A percentile compares a stretch with the other conserved stretches of the same genome.
These are phyloP conservation scores for Ochetophila trinervis DNA, from an alignment of 306 rosid genomes.

Conservation along the genomic window DNA sequence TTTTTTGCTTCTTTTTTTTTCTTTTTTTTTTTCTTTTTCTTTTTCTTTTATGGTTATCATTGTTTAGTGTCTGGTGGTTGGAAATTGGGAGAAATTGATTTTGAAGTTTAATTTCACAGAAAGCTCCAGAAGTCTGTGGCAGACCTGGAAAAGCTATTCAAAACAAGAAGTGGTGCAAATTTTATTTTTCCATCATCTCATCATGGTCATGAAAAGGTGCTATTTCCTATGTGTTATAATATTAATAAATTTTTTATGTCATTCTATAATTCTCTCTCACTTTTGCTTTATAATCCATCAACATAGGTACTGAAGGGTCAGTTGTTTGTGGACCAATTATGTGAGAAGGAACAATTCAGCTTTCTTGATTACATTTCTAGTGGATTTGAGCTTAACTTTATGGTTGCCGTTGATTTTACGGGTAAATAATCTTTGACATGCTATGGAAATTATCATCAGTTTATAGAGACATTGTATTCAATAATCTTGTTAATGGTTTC, in stretches of 20 bases:
- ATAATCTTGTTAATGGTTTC: too few species aligned
- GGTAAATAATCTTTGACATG: constrained; percentile 38
- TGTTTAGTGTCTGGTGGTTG: background rate
- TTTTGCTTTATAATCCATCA: constrained; percentile 13
- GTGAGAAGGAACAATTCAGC: constrained; percentile 63
- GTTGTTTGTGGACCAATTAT: constrained; percentile 67
- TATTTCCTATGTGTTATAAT: constrained; percentile 15
- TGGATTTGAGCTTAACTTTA: constrained; percentile 86
- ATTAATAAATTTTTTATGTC: background rate
- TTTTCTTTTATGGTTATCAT: background rate
- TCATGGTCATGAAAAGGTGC: constrained; percentile 55
- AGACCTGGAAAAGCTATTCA: constrained; percentile 58
- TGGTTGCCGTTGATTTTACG: constrained; percentile 93
- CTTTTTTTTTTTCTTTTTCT: background rate
- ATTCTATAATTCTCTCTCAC: constrained; percentile 1
- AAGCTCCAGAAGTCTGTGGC: constrained; percentile 64
- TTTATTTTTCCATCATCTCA: constrained; percentile 44
- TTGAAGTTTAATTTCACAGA: constrained; percentile 35
- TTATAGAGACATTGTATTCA: background rate
- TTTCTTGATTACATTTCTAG: constrained; percentile 83
- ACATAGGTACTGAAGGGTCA: constrained; percentile 52
- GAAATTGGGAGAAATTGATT: constrained; percentile 7
- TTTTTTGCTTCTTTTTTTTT: background rate
- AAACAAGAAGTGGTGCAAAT: constrained; percentile 44
- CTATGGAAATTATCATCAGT: background rate